Percentiles rank a stretch among this genome's conserved stretches.
Evolutionary conservation across 2,329 filamentous ascomycete genomes (phyloP).

Genomic region (Aspergillus fructus): DNA sequence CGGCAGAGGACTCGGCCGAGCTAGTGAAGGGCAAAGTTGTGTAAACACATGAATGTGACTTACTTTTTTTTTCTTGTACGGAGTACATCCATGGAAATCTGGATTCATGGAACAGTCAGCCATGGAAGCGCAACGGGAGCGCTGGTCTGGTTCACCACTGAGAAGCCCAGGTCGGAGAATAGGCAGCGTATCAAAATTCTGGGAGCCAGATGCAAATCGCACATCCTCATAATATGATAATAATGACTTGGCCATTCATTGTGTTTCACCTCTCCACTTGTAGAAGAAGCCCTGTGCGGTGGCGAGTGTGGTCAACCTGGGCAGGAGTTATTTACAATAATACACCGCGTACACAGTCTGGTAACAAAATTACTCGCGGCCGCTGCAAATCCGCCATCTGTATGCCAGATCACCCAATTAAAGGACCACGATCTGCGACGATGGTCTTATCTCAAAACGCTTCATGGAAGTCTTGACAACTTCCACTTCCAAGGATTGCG

Average conservation of each 20-base stretch:
- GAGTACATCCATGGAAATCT: neutral
- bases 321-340: neutral
- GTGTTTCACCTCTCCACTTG: conserved; percentile 14
- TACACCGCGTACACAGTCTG: neutral
- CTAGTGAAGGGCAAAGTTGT: neutral
- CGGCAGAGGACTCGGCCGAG: neutral
- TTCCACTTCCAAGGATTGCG: conserved; percentile 12
- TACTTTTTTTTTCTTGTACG: neutral
- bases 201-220: conserved; percentile 12
- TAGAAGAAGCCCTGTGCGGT: conserved; percentile 18
- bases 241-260: conserved; percentile 10
- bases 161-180: neutral
- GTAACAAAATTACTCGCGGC: neutral
- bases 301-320: conserved; percentile 8
- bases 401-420: conserved; percentile 13
- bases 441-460: conserved; percentile 21
- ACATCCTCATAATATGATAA: conserved; percentile 2
- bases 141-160: conserved; percentile 11
- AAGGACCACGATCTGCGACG: conserved; percentile 16
- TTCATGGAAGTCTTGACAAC: neutral
- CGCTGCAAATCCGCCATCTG: neutral
- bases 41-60: neutral
- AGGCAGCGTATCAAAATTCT: neutral
- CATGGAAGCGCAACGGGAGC: conserved; percentile 19
- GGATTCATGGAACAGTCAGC: conserved; percentile 11